Percentiles rank a stretch among this genome's conserved stretches.
phyloP scores from a whole-genome alignment of 306 rosid genomes.

The Gynostemma pentaphyllum region DNA sequence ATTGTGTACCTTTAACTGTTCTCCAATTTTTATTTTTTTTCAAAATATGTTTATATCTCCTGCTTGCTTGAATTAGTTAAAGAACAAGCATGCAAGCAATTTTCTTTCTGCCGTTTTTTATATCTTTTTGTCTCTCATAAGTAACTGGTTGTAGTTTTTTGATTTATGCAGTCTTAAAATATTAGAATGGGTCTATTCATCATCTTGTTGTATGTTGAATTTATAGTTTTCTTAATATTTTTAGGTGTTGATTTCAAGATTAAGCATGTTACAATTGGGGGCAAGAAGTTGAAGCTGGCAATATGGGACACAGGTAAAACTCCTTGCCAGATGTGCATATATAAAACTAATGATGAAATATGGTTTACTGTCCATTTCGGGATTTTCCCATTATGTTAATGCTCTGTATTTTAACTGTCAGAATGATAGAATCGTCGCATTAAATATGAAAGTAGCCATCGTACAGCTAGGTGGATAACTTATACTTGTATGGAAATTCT shows the following conservation, averaged over 20 bases:
- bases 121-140: too few species aligned
- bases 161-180: too few species aligned
- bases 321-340: background rate
- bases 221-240: background rate
- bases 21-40: too few species aligned
- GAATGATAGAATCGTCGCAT: background rate
- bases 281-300: slow-evolving; percentile 76
- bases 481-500: too few species aligned
- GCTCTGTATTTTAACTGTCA: background rate
- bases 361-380: background rate
- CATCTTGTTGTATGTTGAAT: background rate
- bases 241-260: slow-evolving; percentile 88
- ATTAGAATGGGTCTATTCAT: background rate
- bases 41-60: too few species aligned
- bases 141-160: too few species aligned
- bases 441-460: too few species aligned
- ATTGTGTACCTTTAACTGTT: too few species aligned
- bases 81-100: too few species aligned
- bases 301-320: slow-evolving; percentile 82
- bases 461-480: too few species aligned
- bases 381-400: background rate
- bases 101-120: too few species aligned
- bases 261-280: slow-evolving; percentile 43
- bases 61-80: too few species aligned
- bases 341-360: background rate